These are phyloP conservation scores for Tetradesmus obliquus DNA, from an alignment of 139 green algal genomes.

Conservation along the genomic window DNA sequence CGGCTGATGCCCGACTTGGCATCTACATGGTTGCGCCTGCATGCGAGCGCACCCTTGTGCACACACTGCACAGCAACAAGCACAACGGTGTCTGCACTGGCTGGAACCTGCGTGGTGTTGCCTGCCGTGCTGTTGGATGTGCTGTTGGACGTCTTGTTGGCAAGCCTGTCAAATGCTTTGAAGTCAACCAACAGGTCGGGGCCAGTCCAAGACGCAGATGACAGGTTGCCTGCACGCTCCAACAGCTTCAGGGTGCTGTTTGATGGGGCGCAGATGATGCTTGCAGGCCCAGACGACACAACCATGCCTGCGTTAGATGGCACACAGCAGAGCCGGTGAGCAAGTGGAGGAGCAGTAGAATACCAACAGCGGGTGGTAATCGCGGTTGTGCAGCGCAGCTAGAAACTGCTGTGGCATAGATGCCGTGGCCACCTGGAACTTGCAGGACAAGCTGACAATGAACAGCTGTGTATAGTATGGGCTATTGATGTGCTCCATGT, in stretches of 20 bases:
- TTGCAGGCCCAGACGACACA: neutral
- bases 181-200: conserved; percentile 22
- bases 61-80: conserved; percentile 33
- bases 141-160: neutral
- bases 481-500: neutral
- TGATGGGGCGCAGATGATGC: conserved; percentile 14
- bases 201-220: neutral
- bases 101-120: neutral
- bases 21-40: conserved; percentile 21
- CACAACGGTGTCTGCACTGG: neutral
- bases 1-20: neutral
- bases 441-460: too few relatives aligned
- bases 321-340: neutral
- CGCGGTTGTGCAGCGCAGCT: too few relatives aligned
- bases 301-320: neutral
- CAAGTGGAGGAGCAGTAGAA: neutral
- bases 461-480: too few relatives aligned
- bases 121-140: neutral
- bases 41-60: conserved; percentile 32
- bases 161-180: neutral
- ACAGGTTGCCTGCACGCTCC: neutral
- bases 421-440: too few relatives aligned
- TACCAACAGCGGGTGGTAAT: too few relatives aligned
- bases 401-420: too few relatives aligned
- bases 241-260: conserved; percentile 13